Percentiles rank a stretch among this genome's conserved stretches.
Evolutionary conservation across 768 basidiomycete genomes (phyloP).

Genomic region (Lepiota brunneoincarnata): DNA sequence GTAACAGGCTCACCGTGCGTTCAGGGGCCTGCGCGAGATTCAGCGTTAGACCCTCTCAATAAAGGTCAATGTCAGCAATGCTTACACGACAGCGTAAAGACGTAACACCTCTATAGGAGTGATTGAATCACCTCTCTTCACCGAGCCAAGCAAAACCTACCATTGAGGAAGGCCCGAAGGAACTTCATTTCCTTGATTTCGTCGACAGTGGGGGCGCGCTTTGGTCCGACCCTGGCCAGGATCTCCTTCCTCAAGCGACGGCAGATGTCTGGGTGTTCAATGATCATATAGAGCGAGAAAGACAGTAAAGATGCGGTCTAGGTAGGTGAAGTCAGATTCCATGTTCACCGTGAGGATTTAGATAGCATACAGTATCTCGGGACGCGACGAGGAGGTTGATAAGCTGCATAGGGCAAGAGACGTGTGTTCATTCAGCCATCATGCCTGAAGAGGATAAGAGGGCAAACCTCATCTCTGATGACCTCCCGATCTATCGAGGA

Average conservation of each 20-base stretch:
- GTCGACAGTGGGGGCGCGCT: not conserved
- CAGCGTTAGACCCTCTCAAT: not conserved
- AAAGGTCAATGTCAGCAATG: not conserved
- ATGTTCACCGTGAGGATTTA: too few species aligned
- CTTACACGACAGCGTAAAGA: not conserved
- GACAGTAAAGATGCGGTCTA: not conserved
- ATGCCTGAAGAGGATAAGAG: too few species aligned
- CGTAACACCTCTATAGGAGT: not conserved
- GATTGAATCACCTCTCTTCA: not conserved
- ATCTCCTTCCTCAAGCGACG: not conserved
- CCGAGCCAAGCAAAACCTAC: not conserved
- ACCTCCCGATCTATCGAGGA: not conserved
- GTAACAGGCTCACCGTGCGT: not conserved
- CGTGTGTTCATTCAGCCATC: too few species aligned
- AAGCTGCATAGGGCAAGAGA: not conserved
- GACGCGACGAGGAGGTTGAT: not conserved
- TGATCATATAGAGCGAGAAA: not conserved
- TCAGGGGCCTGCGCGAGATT: conserved; percentile 3
- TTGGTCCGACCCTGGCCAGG: not conserved
- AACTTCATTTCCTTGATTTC: not conserved
- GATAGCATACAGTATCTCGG: not conserved
- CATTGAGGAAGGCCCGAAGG: not conserved
- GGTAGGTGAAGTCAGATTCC: too few species aligned
- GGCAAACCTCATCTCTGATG: not conserved
- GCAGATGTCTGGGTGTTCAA: not conserved